phyloP scores from a whole-genome alignment of 768 basidiomycete genomes.

The Hericium rajendrae region DNA sequence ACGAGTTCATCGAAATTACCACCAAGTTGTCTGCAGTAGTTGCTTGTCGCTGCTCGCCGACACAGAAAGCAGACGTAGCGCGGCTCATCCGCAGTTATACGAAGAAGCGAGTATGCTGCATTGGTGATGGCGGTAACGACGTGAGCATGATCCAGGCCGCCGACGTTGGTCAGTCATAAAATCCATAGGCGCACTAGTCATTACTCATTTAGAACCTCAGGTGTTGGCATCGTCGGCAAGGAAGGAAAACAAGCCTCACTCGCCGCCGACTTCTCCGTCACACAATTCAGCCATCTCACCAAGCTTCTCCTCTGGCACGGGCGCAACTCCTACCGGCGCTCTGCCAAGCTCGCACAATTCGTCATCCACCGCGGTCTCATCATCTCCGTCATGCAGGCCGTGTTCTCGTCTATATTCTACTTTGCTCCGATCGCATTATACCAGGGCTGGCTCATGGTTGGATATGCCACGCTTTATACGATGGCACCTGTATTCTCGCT shows the following conservation, averaged over 20 bases:
- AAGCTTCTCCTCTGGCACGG: conserved; percentile 98
- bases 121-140: conserved; percentile 98
- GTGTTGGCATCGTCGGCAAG: conserved; percentile 96
- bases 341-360: conserved; percentile 95
- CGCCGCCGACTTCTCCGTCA: conserved; percentile 98
- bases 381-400: conserved; percentile 96
- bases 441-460: conserved; percentile 96
- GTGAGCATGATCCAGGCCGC: conserved; percentile 99
- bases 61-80: conserved; percentile 97
- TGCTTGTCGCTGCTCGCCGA: conserved; percentile 96
- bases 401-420: conserved; percentile 88
- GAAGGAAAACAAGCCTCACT: conserved; percentile 98
- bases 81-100: conserved; percentile 84
- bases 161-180: conserved; percentile 72
- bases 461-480: conserved; percentile 92
- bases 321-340: conserved; percentile 95
- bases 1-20: conserved; percentile 92
- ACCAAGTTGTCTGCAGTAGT: conserved; percentile 95
- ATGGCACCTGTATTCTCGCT: conserved; percentile 99
- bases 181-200: background rate
- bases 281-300: conserved; percentile 91
- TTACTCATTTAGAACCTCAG: conserved; percentile 26
- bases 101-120: conserved; percentile 94
- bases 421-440: conserved; percentile 96
- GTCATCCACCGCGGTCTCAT: conserved; percentile 97